These are phyloP conservation scores for Microsporum canis DNA, from an alignment of 2,329 filamentous ascomycete genomes.

Conservation along the genomic window DNA sequence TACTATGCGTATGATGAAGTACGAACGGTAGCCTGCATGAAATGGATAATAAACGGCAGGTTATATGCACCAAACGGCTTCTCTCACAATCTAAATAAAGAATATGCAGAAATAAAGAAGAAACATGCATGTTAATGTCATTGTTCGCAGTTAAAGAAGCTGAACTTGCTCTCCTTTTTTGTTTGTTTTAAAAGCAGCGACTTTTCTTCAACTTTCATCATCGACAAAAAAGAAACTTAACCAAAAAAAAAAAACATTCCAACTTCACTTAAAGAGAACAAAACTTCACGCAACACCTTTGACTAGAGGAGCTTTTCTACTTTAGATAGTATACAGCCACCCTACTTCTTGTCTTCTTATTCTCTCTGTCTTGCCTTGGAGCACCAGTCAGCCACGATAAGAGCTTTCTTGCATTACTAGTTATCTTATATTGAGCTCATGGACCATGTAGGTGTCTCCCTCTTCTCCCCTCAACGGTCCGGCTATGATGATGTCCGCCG, in stretches of 20 bases:
- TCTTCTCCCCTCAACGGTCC: neutral
- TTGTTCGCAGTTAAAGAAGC: neutral
- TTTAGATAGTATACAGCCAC: neutral
- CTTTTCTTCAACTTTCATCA: neutral
- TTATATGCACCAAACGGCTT: neutral
- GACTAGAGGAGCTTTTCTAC: neutral
- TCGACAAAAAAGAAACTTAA: neutral
- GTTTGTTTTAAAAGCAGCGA: neutral
- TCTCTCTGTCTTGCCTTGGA: neutral
- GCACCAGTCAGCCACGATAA: neutral
- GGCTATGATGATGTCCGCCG: neutral
- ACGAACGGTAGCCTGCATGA: neutral
- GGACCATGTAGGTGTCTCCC: slow-evolving; percentile 11
- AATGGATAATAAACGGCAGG: neutral
- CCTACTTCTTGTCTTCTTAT: neutral
- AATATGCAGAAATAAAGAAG: neutral
- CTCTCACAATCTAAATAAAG: neutral
- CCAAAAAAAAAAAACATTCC: neutral
- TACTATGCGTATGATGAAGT: neutral
- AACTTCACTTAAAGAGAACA: neutral
- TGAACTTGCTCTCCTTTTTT: neutral
- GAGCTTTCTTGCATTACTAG: neutral
- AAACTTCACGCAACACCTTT: neutral
- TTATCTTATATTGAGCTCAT: slow-evolving; percentile 5
- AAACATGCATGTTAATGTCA: neutral